Percentiles rank a stretch among this genome's conserved stretches.
These are phyloP conservation scores for Clarireedia paspali DNA, from an alignment of 2,329 filamentous ascomycete species.

Conservation along the genomic window DNA sequence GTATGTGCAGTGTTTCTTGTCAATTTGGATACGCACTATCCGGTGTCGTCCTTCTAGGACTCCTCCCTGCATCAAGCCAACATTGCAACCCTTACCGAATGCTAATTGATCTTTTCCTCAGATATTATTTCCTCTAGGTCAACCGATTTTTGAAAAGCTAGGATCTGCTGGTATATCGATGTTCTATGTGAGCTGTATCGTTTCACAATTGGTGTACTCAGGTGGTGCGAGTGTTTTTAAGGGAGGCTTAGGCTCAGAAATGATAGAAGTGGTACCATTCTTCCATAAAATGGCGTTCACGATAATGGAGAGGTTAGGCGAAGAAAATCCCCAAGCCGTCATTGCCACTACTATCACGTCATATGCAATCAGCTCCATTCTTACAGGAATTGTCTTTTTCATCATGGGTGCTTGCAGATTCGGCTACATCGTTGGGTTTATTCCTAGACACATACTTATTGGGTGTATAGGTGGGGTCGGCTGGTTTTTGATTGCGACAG, in stretches of 20 bases:
- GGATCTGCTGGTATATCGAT: constrained; percentile 95
- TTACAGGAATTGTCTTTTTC: constrained; percentile 90
- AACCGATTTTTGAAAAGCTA: constrained; percentile 74
- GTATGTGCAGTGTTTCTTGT: background rate
- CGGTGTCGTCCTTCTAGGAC: background rate
- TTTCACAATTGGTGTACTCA: constrained; percentile 87
- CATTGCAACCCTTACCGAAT: background rate
- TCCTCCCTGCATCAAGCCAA: background rate
- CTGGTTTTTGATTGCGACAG: constrained; percentile 87
- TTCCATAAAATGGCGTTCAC: constrained; percentile 97
- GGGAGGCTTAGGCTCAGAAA: constrained; percentile 87
- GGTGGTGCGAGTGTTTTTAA: constrained; percentile 77
- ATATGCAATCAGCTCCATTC: constrained; percentile 81
- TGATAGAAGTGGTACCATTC: constrained; percentile 98
- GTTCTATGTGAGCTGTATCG: constrained; percentile 96
- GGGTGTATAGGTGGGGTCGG: constrained; percentile 97
- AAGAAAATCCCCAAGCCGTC: constrained; percentile 74
- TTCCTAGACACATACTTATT: constrained; percentile 90
- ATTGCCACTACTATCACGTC: constrained; percentile 91
- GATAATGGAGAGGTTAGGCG: constrained; percentile 71
- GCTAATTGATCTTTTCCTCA: constrained; percentile 1
- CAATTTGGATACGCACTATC: background rate
- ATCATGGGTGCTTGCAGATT: constrained; percentile 80
- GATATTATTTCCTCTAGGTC: constrained; percentile 90
- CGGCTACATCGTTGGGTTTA: constrained; percentile 92